These are phyloP conservation scores for Colletotrichum euphorbiae DNA, from an alignment of 2,329 filamentous ascomycete genomes.

Conservation along the genomic window DNA sequence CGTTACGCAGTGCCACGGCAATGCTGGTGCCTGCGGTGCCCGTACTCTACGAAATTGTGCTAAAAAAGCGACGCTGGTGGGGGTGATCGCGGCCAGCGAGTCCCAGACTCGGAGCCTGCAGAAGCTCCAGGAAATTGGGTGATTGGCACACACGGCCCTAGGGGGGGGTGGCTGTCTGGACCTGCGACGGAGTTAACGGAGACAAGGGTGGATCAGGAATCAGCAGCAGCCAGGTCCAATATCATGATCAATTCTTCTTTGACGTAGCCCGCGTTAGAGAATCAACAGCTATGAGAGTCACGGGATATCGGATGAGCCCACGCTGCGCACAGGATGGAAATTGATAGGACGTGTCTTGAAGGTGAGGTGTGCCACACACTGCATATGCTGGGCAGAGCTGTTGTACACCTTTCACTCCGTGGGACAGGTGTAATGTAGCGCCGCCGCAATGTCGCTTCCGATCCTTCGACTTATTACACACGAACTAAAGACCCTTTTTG, in stretches of 20 bases:
- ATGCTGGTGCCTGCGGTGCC: constrained; percentile 8
- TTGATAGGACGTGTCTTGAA: not conserved
- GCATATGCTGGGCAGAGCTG: not conserved
- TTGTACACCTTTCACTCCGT: too few relatives aligned
- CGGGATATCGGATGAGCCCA: not conserved
- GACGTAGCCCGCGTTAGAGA: constrained; percentile 16
- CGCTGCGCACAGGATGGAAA: not conserved
- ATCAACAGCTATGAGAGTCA: constrained; percentile 11
- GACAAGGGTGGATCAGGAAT: constrained; percentile 3
- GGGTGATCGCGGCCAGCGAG: not conserved
- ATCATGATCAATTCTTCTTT: not conserved
- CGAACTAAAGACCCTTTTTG: not conserved
- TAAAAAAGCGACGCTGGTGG: constrained; percentile 13
- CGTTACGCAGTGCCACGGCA: not conserved
- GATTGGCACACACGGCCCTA: not conserved
- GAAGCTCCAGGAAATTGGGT: not conserved
- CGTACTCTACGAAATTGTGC: not conserved
- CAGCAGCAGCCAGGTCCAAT: not conserved
- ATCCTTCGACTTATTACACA: constrained; percentile 19
- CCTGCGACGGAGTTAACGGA: constrained; percentile 37
- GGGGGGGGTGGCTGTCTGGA: too few relatives aligned
- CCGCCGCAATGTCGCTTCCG: not conserved
- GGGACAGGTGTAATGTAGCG: not conserved
- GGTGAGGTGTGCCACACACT: not conserved
- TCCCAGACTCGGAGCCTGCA: not conserved